Evolutionary conservation across 371 early-diverging fungal species (phyloP), one percentile per base, ranked within the genome.

Genomic region (Chytridium lagenaria): DNA sequence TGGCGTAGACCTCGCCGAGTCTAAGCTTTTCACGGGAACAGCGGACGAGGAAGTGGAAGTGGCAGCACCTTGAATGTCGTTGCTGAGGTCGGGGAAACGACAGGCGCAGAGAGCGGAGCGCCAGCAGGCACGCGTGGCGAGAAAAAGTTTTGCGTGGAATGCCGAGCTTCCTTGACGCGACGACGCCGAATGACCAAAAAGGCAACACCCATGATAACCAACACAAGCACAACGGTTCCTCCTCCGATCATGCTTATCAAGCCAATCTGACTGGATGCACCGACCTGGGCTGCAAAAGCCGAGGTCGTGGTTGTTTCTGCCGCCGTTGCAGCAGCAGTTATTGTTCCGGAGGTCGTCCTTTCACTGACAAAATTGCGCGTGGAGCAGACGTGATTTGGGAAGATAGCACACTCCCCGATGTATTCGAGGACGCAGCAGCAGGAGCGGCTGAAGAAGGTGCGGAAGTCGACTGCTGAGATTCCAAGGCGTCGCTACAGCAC

Each of bases 181-280:
- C 61, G 30, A 12, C 3, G 10, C 15, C 36, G 3, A 12, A 61
- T 61, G 61, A 61, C 26, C 34, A 61, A 3, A 3, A 61, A 12
- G 36, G 61, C 61, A 15, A 61, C 61, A 16, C 61, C 61, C 7
- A 61, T 23, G 61, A 61, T 26, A 37, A 61, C 12, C 16, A 61
- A 7, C n/a, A 26, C 36, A 7, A 61, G 31, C 10, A 26, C 61
- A 10, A 31, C 36, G 37, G 19, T 44, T 19, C 44, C 44, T 19
- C 12, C 44, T 12, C 31, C 31, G 23, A 61, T 34, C 34, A 61
- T 61, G 34, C 12, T 16, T 31, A 61, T 26, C n/a, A 61, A 36
- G 12, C 16, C 10, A 26, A 23, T 7, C 61, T 12, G 36, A 26
- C 61, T 37, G 61, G 23, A 61, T 10, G 55, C 10, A 55, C 23